These are phyloP conservation scores for Bifiguratus adelaidae DNA, from an alignment of 192 early-diverging fungal species.

Conservation along the genomic window DNA sequence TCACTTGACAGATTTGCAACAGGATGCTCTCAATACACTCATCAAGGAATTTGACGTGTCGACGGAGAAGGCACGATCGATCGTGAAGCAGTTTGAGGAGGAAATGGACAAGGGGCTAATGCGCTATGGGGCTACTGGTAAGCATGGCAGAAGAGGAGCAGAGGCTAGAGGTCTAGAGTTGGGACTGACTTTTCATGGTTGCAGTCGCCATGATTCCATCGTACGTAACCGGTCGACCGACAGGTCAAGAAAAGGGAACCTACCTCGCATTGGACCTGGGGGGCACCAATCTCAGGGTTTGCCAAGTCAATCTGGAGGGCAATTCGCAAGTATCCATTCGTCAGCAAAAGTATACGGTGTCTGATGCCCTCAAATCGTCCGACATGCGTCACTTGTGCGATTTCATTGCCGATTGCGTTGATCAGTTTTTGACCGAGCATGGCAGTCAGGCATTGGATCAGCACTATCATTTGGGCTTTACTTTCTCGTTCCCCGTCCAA, in stretches of 20 bases:
- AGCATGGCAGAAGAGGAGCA: too few species aligned
- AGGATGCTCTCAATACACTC: too few species aligned
- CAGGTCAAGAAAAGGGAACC: constrained; percentile 75
- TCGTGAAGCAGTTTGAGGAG: constrained; percentile 14
- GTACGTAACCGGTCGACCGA: constrained; percentile 70
- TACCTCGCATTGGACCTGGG: constrained; percentile 93
- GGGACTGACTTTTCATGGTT: too few species aligned
- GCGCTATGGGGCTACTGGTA: constrained; percentile 18
- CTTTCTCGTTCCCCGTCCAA: constrained; percentile 87
- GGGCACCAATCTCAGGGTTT: constrained; percentile 92
- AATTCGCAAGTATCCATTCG: constrained; percentile 55
- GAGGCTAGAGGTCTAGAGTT: too few species aligned
- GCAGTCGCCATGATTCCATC: constrained; percentile 86
- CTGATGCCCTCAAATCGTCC: constrained; percentile 48
- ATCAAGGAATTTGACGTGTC: constrained; percentile 8
- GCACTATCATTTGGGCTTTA: constrained; percentile 67
- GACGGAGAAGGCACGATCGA: constrained; percentile 7
- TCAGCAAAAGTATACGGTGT: constrained; percentile 69
- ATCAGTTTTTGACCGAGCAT: constrained; percentile 55
- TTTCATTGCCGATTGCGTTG: constrained; percentile 82
- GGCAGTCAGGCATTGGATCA: constrained; percentile 33
- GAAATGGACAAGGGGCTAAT: constrained; percentile 20
- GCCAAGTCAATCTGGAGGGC: constrained; percentile 70
- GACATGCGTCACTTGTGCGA: constrained; percentile 51
- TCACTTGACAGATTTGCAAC: too few species aligned